Base-by-base conservation (phyloP, 345 rosid species). In the Acer yangbiense region DNA sequence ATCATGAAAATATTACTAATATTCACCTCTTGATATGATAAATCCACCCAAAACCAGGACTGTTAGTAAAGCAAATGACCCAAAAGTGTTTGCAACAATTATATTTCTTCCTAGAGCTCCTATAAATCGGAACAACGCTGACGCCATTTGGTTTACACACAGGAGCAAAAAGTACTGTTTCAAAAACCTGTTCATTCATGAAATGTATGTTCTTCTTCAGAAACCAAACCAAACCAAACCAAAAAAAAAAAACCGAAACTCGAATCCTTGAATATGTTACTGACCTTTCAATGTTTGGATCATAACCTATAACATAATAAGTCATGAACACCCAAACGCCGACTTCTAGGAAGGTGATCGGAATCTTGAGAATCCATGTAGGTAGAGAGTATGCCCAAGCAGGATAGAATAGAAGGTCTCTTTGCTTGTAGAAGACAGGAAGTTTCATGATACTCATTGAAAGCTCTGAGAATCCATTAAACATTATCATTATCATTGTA, bases 381-480 rank as follows among this genome's bases (percentile, higher is more conserved):
- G 98, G 98, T 52, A 93, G 80, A 69, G 95, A 89, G 81, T 93
- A 95, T 44, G 98, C 92, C 98, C 98, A 95, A 18, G 97, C 29
- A 69, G 98, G 98, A 80, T 83, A 95, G 83, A 93, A 95, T 55
- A 89, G 89, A 70, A 89, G 81, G 82, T 95, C 94, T 76, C 95
- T 88, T 78, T 95, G 98, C 89, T 95, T 95, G 91, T 89, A 95
- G 83, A 95, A 95, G 82, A 95, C 92, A 3, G 95, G 95, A 73
- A 93, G 91, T 52, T 93, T 91, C 84, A 87, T 69, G 79, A 89
- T 89, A 65, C 94, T 85, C 97, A 95, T 76, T 5, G 90, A 75
- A 18, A 95, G 88, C 86, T 95, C 98, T 18, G 98, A 82, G 83
- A 93, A 86, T 14, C 97, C 97, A 48, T 93, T 92, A 78, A 90